phyloP scores from a whole-genome alignment of 169 alveolate species.

The Miamiensis avidus region DNA sequence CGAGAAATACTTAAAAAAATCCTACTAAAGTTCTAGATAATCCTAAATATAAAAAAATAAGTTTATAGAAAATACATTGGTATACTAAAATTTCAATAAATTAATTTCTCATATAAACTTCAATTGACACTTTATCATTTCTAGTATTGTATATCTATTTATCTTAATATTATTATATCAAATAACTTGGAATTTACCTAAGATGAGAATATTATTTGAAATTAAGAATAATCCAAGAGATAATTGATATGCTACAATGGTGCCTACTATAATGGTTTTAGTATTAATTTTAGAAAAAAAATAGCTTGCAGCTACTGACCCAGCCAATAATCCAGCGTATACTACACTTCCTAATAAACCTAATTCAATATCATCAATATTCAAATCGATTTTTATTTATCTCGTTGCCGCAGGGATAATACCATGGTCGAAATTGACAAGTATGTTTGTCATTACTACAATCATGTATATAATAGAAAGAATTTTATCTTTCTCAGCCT shows the following conservation, averaged over 20 bases:
- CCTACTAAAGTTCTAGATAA: conserved; percentile 61
- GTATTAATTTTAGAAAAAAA: conserved; percentile 41
- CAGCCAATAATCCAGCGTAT: conserved; percentile 70
- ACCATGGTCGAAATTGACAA: conserved; percentile 77
- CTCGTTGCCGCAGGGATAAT: conserved; percentile 70
- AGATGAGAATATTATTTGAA: neutral
- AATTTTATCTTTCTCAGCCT: no score
- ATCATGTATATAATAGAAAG: neutral
- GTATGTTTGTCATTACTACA: conserved; percentile 35
- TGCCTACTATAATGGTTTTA: conserved; percentile 40
- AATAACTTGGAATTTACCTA: no score
- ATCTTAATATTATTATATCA: no score
- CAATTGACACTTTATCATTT: no score
- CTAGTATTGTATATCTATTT: no score
- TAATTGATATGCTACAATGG: conserved; percentile 30
- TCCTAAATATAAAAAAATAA: conserved; percentile 40
- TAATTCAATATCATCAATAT: conserved; percentile 57
- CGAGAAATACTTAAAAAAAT: conserved; percentile 66
- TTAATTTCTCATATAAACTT: no score
- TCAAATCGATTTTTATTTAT: conserved; percentile 57
- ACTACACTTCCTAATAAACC: conserved; percentile 83
- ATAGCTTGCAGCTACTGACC: conserved; percentile 61
- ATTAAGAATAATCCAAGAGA: conserved; percentile 48
- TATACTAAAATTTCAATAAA: no score
- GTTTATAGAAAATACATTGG: no score